Conservation (phyloP, 495 filamentous ascomycete species). For the Podospora didyma region DNA sequence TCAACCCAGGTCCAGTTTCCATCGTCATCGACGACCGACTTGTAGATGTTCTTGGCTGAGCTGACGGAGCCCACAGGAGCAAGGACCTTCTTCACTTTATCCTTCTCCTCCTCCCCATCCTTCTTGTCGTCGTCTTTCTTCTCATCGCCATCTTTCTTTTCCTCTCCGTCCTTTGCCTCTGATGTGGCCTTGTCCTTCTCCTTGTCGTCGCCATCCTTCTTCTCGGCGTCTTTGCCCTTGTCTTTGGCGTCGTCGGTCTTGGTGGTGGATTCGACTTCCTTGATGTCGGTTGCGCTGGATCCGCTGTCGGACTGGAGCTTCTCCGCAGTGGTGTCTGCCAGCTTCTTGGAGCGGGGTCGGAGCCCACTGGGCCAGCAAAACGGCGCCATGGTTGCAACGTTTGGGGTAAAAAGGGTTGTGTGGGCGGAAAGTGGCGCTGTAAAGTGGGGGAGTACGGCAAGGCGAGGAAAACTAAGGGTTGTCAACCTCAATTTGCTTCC, state of each 20-base stretch:
- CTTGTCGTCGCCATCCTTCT: constrained; percentile 3
- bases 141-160: constrained; percentile 3
- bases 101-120: constrained; percentile 17
- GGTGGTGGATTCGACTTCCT: not conserved
- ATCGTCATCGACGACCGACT: constrained; percentile 25
- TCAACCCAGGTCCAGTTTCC: constrained; percentile 38
- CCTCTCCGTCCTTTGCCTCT: constrained; percentile 11
- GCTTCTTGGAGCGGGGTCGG: not conserved
- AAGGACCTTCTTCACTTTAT: constrained; percentile 13
- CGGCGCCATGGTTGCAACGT: not conserved
- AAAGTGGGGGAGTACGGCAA: too few species aligned
- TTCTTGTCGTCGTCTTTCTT: constrained; percentile 8
- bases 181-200: constrained; percentile 12
- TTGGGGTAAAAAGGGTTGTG: not conserved
- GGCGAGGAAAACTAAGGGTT: too few species aligned
- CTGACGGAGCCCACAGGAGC: constrained; percentile 27
- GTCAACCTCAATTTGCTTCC: too few species aligned
- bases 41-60: constrained; percentile 36
- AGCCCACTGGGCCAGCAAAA: not conserved
- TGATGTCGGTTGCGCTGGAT: not conserved
- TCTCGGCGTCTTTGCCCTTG: not conserved
- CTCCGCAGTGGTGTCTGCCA: not conserved
- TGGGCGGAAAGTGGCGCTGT: not conserved
- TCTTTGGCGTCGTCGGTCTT: not conserved
- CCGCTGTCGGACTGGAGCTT: not conserved